Base-by-base conservation (phyloP, 2,329 filamentous ascomycete species). In the Sarocladium oryzae region DNA sequence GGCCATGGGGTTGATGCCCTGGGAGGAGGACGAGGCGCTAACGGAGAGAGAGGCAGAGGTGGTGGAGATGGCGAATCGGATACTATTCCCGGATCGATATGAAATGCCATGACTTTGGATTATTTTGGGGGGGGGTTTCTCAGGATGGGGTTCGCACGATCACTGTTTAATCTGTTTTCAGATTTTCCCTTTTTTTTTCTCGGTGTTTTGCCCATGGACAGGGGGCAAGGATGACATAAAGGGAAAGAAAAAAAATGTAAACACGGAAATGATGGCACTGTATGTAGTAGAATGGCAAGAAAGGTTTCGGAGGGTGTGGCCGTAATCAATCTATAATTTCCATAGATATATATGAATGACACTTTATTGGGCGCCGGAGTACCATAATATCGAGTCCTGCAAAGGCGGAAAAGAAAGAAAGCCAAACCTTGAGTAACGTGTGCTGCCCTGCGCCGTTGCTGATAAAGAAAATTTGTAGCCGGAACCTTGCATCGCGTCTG, bases 1-100 rank as follows among this genome's bases (percentile, higher is more conserved):
- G 16, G 67, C 70, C 1, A 70, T 72, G 68, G 70, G 70, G 0
- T 35, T 73, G 49, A 52, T 69, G 49, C 68, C 70, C 1, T 73
- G 67, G 63, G 68, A 71, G 28, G 68, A 70, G 51, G 62, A 66
- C 20, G 64, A 67, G 24, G 66, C 63, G 10, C 48, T 51, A 10
- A 57, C 58, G 10, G 63, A 68, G n/a, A 52, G 51, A 13, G 69
- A 71, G 57, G 60, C 61, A 54, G 58, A 57, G 32, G 60, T 71
- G 13, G 50, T 72, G 43, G 60, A 52, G 10, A 50, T 46, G 51
- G 49, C 33, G 26, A 51, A 51, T 24, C 32, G 49, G 23, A 37
- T 52, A 16, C 18, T 55, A 21, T 52, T 54, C 18, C 52, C 52
- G 20, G 52, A 54, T 37, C 26, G 52, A n/a, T 48, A 54, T 50